These are phyloP conservation scores for Exophiala phaeomuriformis DNA, from an alignment of 2,329 filamentous ascomycete genomes.

Conservation along the genomic window DNA sequence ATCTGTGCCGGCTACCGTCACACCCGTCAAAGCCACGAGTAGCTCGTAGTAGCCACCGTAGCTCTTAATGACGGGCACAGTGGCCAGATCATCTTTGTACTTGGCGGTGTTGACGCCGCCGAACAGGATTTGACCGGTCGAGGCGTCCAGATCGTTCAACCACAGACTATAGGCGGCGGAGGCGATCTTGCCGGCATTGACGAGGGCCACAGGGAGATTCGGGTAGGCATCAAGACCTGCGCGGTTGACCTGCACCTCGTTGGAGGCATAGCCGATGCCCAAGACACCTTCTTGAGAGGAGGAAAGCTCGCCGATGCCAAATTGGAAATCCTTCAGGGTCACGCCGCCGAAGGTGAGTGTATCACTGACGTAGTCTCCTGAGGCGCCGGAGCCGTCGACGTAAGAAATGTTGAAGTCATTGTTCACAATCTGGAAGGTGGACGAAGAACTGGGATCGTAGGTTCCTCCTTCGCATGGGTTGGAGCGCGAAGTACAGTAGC, in stretches of 20 bases:
- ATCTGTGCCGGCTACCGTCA: constrained; percentile 35
- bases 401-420: constrained; percentile 82
- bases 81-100: constrained; percentile 56
- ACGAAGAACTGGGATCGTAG: constrained; percentile 64
- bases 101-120: constrained; percentile 64
- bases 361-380: constrained; percentile 75
- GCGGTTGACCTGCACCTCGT: constrained; percentile 64
- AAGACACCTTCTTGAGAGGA: constrained; percentile 63
- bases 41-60: constrained; percentile 54
- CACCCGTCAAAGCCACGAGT: constrained; percentile 58
- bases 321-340: constrained; percentile 47
- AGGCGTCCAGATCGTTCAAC: constrained; percentile 63
- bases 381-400: constrained; percentile 68
- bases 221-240: constrained; percentile 49
- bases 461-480: constrained; percentile 56
- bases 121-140: constrained; percentile 62
- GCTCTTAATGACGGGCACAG: constrained; percentile 57
- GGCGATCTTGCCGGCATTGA: constrained; percentile 52
- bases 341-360: constrained; percentile 48
- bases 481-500: constrained; percentile 47
- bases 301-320: constrained; percentile 53
- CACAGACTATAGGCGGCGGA: constrained; percentile 67
- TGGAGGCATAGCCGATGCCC: constrained; percentile 72
- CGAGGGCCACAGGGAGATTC: constrained; percentile 63
- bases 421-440: constrained; percentile 66